Evolutionary conservation across 2,329 filamentous ascomycete genomes (phyloP).

Genomic region (Pezizomycotina sp.): DNA sequence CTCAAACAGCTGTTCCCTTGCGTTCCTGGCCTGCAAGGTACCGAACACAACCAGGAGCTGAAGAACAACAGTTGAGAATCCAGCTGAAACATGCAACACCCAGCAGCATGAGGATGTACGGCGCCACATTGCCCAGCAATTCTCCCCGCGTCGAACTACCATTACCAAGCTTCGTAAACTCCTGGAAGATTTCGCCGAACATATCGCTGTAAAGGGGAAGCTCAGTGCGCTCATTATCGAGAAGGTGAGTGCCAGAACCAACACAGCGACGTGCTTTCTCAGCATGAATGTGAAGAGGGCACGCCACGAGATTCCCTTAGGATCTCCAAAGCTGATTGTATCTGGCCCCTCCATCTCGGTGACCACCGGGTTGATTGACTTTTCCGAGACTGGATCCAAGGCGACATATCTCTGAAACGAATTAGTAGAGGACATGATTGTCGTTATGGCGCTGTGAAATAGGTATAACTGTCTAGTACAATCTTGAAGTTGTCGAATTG

Average conservation of each 20-base stretch:
- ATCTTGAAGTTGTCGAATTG: no score
- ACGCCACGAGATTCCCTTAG: conserved; percentile 16
- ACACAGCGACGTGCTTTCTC: conserved; percentile 10
- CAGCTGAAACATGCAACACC: conserved; percentile 49
- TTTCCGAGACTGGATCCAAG: no score
- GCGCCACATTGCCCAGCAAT: conserved; percentile 41
- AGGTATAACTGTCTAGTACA: no score
- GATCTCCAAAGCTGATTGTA: no score
- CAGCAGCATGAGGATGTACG: conserved; percentile 46
- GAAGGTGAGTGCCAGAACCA: conserved; percentile 22
- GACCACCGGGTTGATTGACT: no score
- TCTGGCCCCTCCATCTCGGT: no score
- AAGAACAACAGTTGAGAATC: conserved; percentile 52
- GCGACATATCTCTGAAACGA: no score
- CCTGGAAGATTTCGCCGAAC: conserved; percentile 28
- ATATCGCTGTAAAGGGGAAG: conserved; percentile 24
- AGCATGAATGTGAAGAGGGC: conserved; percentile 22
- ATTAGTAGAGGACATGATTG: no score
- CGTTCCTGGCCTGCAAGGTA: conserved; percentile 56
- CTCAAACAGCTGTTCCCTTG: conserved; percentile 48
- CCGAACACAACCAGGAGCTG: conserved; percentile 60
- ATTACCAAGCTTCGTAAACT: conserved; percentile 49
- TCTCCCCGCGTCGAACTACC: conserved; percentile 35
- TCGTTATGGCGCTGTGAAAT: no score
- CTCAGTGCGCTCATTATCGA: conserved; percentile 29